Base-by-base conservation (phyloP, 306 rosid genomes). In the Malus fusca region DNA sequence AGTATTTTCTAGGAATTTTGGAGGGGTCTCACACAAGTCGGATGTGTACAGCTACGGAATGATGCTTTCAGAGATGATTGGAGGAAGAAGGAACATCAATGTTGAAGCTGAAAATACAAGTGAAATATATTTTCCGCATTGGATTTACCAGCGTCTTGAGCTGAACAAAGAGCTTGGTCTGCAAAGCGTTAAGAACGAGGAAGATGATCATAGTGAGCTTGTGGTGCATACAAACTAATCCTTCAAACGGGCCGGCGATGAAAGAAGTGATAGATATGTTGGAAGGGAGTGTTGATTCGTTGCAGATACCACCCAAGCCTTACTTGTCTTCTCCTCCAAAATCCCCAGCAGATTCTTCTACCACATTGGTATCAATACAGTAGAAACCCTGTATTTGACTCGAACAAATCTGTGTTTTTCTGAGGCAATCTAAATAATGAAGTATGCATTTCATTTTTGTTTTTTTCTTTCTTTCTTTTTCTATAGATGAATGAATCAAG, bases 41-140 rank as follows among this genome's bases (percentile, higher is more conserved):
- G 83, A 87, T 68, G 85, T 84, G 5, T 84, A 87, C 0, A 87
- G 83, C 22, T 84, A 74, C 2, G 88, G 86, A 42, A 82, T 87
- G 86, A 71, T 78, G 77, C 55, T 71, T 35, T 78, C 52, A 0
- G 84, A 53, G 37, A 87, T 87, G 84, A 80, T 74, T 73, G 82
- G 86, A 0, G 73, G n/a, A 23, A 77, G 78, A 30, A 75, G 56
- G 4, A 87, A 82, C 21, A 55, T 79, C 4, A n/a, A 71, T 3
- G 58, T 2, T 2, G 56, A 77, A n/a, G 83, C 35, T 9, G 71
- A 78, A 17, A 1, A 43, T 21, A 78, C 80, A 0, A 86, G 84
- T 15, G 79, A 84, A 4, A 65, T 80, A 30, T 86, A 86, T 70
- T 86, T 86, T 66, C 81, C 88, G 0, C 75, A 84, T 0, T 84